phyloP scores from a whole-genome alignment of 495 filamentous ascomycete species.

The Thozetella sp. region DNA sequence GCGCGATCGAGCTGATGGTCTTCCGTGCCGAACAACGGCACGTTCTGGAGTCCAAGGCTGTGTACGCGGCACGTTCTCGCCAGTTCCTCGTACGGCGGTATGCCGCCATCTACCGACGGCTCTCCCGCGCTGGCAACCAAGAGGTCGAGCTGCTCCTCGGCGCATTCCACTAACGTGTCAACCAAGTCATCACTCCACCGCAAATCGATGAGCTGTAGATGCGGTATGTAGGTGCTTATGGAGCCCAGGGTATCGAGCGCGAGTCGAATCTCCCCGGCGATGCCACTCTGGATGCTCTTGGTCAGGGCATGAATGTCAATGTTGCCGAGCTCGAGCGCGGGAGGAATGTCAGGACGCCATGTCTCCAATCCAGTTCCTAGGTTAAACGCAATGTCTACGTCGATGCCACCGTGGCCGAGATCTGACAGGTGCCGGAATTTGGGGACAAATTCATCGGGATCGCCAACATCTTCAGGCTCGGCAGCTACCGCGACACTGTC shows the following conservation, averaged over 20 bases:
- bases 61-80: slow-evolving; percentile 75
- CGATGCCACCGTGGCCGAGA: slow-evolving; percentile 65
- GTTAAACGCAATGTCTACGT: slow-evolving; percentile 59
- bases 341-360: slow-evolving; percentile 72
- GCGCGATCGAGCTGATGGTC: slow-evolving; percentile 85
- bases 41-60: slow-evolving; percentile 65
- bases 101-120: slow-evolving; percentile 78
- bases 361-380: slow-evolving; percentile 64
- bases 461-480: not conserved
- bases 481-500: slow-evolving; percentile 16
- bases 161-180: slow-evolving; percentile 87
- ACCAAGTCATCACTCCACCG: slow-evolving; percentile 84
- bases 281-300: slow-evolving; percentile 89
- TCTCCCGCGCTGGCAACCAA: slow-evolving; percentile 80
- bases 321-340: slow-evolving; percentile 75
- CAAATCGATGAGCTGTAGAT: slow-evolving; percentile 43
- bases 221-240: slow-evolving; percentile 33
- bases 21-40: slow-evolving; percentile 71
- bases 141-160: slow-evolving; percentile 80
- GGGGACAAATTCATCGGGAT: slow-evolving; percentile 58
- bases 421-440: slow-evolving; percentile 53
- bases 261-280: slow-evolving; percentile 82
- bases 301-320: slow-evolving; percentile 92
- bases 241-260: slow-evolving; percentile 83
- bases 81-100: slow-evolving; percentile 86